Percentiles rank a stretch among this genome's conserved stretches.
These are phyloP conservation scores for Rhododendron molle DNA, from an alignment of 148 eudicot genomes.

Conservation along the genomic window DNA sequence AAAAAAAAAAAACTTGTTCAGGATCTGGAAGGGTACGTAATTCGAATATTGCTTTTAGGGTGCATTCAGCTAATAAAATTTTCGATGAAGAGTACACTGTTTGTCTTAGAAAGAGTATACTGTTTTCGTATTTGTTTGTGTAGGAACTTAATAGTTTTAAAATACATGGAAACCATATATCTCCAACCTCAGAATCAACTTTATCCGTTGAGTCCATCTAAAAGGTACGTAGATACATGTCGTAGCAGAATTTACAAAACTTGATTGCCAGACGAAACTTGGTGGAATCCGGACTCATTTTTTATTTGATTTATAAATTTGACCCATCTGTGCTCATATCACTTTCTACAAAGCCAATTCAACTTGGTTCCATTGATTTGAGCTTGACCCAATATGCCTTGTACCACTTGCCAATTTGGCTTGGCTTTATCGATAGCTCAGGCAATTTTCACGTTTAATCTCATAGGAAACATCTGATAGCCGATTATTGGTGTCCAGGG, in stretches of 20 bases:
- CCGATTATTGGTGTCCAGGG: not conserved
- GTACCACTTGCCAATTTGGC: not conserved
- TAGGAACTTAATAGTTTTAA: not conserved
- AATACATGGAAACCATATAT: not conserved
- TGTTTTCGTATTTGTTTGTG: not conserved
- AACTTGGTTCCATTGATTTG: not conserved
- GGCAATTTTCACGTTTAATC: not conserved
- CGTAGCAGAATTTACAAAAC: not conserved
- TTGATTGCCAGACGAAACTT: not conserved
- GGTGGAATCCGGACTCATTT: not conserved
- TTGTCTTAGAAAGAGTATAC: not conserved
- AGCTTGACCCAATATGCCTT: no score
- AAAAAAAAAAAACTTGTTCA: no score
- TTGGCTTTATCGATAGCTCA: not conserved
- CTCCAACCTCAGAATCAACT: not conserved
- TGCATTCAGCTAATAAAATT: not conserved
- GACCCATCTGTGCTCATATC: not conserved
- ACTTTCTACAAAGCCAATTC: not conserved
- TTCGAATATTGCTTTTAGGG: no score
- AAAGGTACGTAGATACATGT: not conserved
- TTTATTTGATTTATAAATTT: not conserved
- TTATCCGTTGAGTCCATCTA: not conserved
- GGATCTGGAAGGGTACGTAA: no score
- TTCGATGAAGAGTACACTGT: not conserved
- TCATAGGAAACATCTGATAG: not conserved